These are phyloP conservation scores for Linnemannia schmuckeri DNA, from an alignment of 192 early-diverging fungal genomes.

Conservation along the genomic window DNA sequence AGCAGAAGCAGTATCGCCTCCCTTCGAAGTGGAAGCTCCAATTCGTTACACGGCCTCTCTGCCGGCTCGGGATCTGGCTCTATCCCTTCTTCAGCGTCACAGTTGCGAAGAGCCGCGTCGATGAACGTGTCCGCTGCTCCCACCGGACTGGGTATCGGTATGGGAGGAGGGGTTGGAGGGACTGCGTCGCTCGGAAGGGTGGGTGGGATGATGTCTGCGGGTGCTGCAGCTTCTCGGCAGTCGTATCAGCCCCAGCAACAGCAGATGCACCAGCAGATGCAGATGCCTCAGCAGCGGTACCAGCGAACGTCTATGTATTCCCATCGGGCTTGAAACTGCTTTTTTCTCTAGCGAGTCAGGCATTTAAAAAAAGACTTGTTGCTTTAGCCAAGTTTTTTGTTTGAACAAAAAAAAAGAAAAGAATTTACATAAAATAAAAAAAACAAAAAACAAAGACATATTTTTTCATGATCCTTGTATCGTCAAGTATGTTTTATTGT, in stretches of 20 bases:
- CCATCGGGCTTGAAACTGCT: not conserved
- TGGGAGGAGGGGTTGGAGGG: slow-evolving; percentile 11
- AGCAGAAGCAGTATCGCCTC: slow-evolving; percentile 2
- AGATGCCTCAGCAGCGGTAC: slow-evolving; percentile 21
- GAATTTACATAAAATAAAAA: not conserved
- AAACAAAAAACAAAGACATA: not conserved
- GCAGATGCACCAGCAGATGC: not conserved
- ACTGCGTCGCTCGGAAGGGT: not conserved
- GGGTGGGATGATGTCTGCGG: not conserved
- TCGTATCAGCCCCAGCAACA: not conserved
- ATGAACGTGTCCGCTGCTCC: not conserved
- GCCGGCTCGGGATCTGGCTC: not conserved
- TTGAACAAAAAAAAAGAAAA: not conserved
- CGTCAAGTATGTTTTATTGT: not conserved
- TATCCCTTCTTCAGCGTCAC: not conserved
- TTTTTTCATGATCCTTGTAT: no score
- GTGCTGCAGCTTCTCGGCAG: slow-evolving; percentile 3
- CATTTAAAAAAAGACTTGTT: not conserved
- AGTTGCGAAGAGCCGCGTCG: slow-evolving; percentile 12
- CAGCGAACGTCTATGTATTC: slow-evolving; percentile 29
- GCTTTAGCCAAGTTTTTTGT: not conserved
- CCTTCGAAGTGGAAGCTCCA: not conserved
- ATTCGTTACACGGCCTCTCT: not conserved
- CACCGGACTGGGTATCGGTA: not conserved
- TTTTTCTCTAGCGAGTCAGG: not conserved